Percentiles rank a stretch among this genome's conserved stretches.
These are phyloP conservation scores for Brasenia schreberi DNA, from an alignment of 164 flowering plant species.

Conservation along the genomic window DNA sequence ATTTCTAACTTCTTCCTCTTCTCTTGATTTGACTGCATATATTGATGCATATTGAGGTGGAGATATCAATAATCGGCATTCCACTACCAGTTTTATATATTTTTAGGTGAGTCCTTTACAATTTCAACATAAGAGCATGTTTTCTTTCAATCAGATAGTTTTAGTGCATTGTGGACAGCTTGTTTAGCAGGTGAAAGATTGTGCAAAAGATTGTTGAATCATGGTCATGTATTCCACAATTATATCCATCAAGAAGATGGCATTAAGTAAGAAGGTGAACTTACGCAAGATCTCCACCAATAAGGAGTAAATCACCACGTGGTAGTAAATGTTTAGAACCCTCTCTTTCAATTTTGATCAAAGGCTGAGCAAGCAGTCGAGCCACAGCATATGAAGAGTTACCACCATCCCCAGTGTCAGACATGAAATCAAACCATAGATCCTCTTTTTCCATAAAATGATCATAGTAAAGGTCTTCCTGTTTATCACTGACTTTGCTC, in stretches of 20 bases:
- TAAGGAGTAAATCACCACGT: conserved; percentile 75
- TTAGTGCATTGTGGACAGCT: too few species aligned
- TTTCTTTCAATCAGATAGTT: too few species aligned
- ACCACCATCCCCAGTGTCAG: conserved; percentile 99
- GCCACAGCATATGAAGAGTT: conserved; percentile 91
- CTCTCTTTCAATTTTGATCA: conserved; percentile 20
- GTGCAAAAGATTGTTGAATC: neutral
- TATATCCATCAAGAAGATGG: neutral
- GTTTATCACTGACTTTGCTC: conserved; percentile 48
- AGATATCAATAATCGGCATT: too few species aligned
- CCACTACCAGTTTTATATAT: too few species aligned
- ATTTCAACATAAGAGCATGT: too few species aligned
- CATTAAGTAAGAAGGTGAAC: conserved; percentile 11
- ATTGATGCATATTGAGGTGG: too few species aligned
- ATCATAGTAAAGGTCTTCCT: conserved; percentile 58
- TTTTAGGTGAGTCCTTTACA: too few species aligned
- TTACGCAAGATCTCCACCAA: conserved; percentile 99
- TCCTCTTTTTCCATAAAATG: conserved; percentile 70
- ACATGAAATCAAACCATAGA: conserved; percentile 99
- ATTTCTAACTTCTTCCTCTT: too few species aligned
- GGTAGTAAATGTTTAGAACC: conserved; percentile 34
- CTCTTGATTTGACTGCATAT: too few species aligned
- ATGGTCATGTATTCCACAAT: neutral
- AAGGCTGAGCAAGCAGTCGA: conserved; percentile 85
- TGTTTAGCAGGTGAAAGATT: too few species aligned